Conservation (phyloP, 2,329 filamentous ascomycete species). For the Teratosphaeria viscida region DNA sequence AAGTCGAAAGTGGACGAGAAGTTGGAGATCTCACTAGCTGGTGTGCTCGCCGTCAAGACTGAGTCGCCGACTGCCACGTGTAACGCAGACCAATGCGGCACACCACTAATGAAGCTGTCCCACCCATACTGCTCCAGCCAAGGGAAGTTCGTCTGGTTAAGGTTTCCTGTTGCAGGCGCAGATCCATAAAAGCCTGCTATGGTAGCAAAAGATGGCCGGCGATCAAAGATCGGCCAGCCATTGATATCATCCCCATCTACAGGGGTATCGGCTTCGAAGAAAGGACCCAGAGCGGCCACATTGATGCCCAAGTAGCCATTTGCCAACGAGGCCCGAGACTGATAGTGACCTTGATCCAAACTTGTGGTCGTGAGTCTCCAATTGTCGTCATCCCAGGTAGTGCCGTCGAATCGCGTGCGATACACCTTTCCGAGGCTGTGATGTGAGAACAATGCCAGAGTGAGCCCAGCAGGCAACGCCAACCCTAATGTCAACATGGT, state of each 20-base stretch:
- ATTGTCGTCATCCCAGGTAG: slow-evolving; percentile 49
- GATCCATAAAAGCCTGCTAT: slow-evolving; percentile 57
- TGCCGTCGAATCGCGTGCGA: slow-evolving; percentile 40
- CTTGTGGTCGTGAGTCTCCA: slow-evolving; percentile 46
- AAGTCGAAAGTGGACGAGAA: slow-evolving; percentile 54
- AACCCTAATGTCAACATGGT: background rate
- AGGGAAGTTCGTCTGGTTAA: slow-evolving; percentile 54
- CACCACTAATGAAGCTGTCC: slow-evolving; percentile 59
- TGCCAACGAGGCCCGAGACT: slow-evolving; percentile 49
- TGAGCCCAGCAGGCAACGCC: background rate
- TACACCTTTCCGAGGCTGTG: slow-evolving; percentile 25
- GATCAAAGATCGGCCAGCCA: slow-evolving; percentile 55
- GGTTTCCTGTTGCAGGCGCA: slow-evolving; percentile 48
- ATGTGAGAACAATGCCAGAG: background rate
- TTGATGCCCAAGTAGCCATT: slow-evolving; percentile 58
- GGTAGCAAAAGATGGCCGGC: slow-evolving; percentile 55
- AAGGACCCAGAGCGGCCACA: slow-evolving; percentile 51
- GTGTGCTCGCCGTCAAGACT: slow-evolving; percentile 51
- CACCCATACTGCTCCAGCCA: slow-evolving; percentile 61
- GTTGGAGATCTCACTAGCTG: slow-evolving; percentile 46
- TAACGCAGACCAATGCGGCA: slow-evolving; percentile 58
- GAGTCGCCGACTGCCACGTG: slow-evolving; percentile 45
- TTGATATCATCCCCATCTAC: slow-evolving; percentile 44
- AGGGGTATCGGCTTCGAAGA: slow-evolving; percentile 49
- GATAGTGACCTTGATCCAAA: slow-evolving; percentile 48